phyloP scores from a whole-genome alignment of 306 rosid genomes.

The Dryas octopetala region DNA sequence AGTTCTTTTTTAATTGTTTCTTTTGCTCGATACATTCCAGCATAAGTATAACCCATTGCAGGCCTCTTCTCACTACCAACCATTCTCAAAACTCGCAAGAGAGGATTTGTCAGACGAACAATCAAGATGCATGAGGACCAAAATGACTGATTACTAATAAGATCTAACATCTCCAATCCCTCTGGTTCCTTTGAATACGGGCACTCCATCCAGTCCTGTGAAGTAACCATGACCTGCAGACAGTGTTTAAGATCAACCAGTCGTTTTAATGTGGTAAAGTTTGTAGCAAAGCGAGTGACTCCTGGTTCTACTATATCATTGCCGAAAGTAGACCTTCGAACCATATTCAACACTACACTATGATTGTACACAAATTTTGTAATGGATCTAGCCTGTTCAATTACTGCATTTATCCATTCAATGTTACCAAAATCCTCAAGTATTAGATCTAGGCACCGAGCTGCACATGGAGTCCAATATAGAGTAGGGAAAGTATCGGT shows the following conservation, averaged over 20 bases:
- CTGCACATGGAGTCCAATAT: slow-evolving; percentile 78
- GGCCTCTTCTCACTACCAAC: slow-evolving; percentile 71
- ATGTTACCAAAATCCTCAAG: slow-evolving; percentile 76
- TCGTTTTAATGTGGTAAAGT: slow-evolving; percentile 68
- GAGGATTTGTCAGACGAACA: slow-evolving; percentile 65
- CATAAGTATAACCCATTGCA: slow-evolving; percentile 79
- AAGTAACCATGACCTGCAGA: slow-evolving; percentile 80
- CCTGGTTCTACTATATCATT: slow-evolving; percentile 75
- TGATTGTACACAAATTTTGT: slow-evolving; percentile 81
- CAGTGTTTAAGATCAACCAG: slow-evolving; percentile 77
- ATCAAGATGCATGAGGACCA: slow-evolving; percentile 81
- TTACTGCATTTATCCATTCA: slow-evolving; percentile 62
- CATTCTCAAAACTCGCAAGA: slow-evolving; percentile 66
- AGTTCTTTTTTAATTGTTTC: slow-evolving; percentile 80
- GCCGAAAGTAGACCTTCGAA: slow-evolving; percentile 70
- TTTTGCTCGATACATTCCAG: slow-evolving; percentile 78
- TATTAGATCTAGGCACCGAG: slow-evolving; percentile 60
- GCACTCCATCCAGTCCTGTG: slow-evolving; percentile 87
- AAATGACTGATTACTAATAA: slow-evolving; percentile 64
- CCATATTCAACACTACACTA: slow-evolving; percentile 66
- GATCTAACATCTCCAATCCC: slow-evolving; percentile 80
- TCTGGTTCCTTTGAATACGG: slow-evolving; percentile 73
- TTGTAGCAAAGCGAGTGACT: slow-evolving; percentile 53
- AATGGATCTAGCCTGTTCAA: slow-evolving; percentile 75
- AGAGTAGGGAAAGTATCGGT: slow-evolving; percentile 67